These are phyloP conservation scores for Penicillium malachiteum DNA, from an alignment of 495 filamentous ascomycete species.

Conservation along the genomic window DNA sequence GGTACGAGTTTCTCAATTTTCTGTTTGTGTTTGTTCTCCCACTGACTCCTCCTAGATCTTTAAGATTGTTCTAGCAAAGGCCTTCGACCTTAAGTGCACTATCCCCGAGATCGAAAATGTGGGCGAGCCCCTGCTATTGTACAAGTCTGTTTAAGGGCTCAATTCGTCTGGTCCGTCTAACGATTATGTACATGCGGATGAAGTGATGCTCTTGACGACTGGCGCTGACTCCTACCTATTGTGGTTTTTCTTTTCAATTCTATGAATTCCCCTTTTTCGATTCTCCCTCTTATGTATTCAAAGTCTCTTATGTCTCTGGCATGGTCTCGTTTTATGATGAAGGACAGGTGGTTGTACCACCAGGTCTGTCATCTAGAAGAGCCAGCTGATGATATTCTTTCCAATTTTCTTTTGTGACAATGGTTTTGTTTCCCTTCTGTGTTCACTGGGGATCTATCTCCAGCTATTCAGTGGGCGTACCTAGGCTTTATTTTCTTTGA, in stretches of 20 bases:
- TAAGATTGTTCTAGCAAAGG: slow-evolving; percentile 98
- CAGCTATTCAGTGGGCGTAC: slow-evolving; percentile 14
- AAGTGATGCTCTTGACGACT: slow-evolving; percentile 41
- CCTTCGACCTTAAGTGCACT: slow-evolving; percentile 97
- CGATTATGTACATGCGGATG: slow-evolving; percentile 43
- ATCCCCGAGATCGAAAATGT: slow-evolving; percentile 98
- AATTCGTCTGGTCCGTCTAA: slow-evolving; percentile 17
- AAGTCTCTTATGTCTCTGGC: slow-evolving; percentile 16
- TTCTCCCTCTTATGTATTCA: slow-evolving; percentile 25
- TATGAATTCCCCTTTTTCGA: slow-evolving; percentile 18
- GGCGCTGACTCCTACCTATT: slow-evolving; percentile 30
- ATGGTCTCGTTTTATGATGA: neutral
- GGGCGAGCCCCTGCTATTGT: slow-evolving; percentile 92
- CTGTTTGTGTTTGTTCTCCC: neutral
- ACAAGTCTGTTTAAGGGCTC: slow-evolving; percentile 65
- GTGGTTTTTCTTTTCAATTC: slow-evolving; percentile 14
- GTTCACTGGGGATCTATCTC: slow-evolving; percentile 9
- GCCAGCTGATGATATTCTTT: slow-evolving; percentile 1
- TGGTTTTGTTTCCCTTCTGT: slow-evolving; percentile 8
- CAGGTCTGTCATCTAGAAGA: neutral
- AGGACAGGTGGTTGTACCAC: neutral
- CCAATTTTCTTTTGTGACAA: slow-evolving; percentile 8
- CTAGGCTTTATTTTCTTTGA: slow-evolving; percentile 17
- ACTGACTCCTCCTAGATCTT: slow-evolving; percentile 68
- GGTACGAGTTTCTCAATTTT: slow-evolving; percentile 48